Evolutionary conservation across 768 basidiomycete species (phyloP).

Genomic region (Lactarius akahatsu): DNA sequence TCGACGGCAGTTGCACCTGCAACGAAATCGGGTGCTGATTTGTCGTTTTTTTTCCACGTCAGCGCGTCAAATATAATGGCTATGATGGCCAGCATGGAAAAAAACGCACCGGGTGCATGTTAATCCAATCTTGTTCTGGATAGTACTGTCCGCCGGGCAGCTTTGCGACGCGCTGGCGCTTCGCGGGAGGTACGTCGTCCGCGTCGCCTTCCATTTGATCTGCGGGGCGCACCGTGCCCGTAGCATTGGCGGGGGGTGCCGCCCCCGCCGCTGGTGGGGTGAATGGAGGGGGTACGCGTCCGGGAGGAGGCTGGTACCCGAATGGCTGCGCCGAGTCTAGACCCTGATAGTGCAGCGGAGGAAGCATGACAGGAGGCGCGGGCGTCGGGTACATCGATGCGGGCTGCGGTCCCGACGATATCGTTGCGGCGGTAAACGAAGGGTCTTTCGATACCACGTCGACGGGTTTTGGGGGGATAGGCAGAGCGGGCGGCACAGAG

Average conservation of each 20-base stretch:
- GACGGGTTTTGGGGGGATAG: conserved; percentile 58
- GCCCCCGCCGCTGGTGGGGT: conserved; percentile 49
- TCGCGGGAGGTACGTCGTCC: conserved; percentile 76
- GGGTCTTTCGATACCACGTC: conserved; percentile 44
- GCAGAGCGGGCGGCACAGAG: conserved; percentile 67
- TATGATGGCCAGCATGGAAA: conserved; percentile 6
- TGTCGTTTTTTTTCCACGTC: neutral
- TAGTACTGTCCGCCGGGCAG: conserved; percentile 81
- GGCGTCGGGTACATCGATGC: conserved; percentile 64
- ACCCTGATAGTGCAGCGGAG: conserved; percentile 83
- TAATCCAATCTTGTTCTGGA: conserved; percentile 87
- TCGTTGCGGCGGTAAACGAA: conserved; percentile 77
- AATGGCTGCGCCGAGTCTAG: conserved; percentile 75
- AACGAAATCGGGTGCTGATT: conserved; percentile 81
- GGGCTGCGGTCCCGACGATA: conserved; percentile 91
- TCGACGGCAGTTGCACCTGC: conserved; percentile 76
- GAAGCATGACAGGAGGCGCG: conserved; percentile 68
- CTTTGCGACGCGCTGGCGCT: conserved; percentile 84
- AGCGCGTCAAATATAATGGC: neutral
- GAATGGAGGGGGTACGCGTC: conserved; percentile 44
- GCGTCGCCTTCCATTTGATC: conserved; percentile 74
- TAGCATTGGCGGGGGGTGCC: conserved; percentile 46
- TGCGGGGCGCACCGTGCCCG: conserved; percentile 73
- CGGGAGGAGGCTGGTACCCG: conserved; percentile 65
- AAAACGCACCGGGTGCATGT: conserved; percentile 74